Evolutionary conservation across 139 green algal genomes (phyloP).

Genomic region (Eudorina sp.): DNA sequence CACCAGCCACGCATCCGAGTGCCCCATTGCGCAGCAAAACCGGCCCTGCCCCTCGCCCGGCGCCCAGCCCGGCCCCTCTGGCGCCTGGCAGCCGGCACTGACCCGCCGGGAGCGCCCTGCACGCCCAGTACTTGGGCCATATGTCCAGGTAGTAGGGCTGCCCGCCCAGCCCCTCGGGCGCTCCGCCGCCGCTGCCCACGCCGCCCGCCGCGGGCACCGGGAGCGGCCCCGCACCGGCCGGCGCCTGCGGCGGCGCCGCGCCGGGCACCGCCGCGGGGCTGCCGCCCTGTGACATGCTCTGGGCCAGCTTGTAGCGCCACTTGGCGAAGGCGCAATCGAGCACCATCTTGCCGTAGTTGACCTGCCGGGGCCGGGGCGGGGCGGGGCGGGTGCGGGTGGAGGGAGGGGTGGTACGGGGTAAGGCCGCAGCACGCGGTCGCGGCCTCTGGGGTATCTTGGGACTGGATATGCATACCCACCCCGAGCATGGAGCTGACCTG

Average conservation of each 20-base stretch:
- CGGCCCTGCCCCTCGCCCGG: too few relatives aligned
- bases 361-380: too few relatives aligned
- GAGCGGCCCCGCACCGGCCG: neutral
- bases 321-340: conserved; percentile 61
- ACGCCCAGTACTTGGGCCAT: conserved; percentile 57
- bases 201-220: neutral
- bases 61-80: too few relatives aligned
- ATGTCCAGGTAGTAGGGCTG: conserved; percentile 41
- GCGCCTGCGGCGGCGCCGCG: neutral
- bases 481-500: too few relatives aligned
- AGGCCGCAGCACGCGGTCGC: too few relatives aligned
- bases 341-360: conserved; percentile 69
- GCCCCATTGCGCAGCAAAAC: too few relatives aligned
- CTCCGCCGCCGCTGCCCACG: neutral
- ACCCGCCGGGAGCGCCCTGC: conserved; percentile 47
- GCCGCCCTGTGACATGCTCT: neutral
- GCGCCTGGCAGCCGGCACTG: neutral
- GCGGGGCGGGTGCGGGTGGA: neutral
- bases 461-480: too few relatives aligned
- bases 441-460: too few relatives aligned
- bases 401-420: neutral
- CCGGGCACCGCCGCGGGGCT: neutral
- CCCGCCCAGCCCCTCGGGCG: neutral
- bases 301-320: conserved; percentile 36
- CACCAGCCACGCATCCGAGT: too few relatives aligned